A percentile compares a stretch with the other conserved stretches of the same genome.
phyloP scores from a whole-genome alignment of 495 filamentous ascomycete species.

The Paragyromitra xinjiangensis region DNA sequence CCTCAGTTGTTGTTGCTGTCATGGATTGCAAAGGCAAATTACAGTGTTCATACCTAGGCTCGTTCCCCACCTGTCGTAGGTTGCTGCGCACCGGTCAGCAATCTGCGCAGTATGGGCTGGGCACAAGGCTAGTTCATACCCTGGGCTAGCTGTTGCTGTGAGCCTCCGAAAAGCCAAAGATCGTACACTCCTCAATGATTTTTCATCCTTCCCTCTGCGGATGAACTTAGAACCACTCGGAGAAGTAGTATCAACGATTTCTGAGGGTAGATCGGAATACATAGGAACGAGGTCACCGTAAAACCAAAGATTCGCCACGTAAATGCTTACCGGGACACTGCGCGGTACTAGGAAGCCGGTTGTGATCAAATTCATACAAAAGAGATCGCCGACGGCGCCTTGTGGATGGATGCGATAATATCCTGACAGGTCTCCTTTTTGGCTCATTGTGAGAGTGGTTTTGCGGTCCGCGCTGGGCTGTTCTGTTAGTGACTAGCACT shows the following conservation, averaged over 20 bases:
- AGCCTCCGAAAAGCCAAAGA: slow-evolving; percentile 57
- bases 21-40: slow-evolving; percentile 65
- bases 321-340: slow-evolving; percentile 65
- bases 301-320: slow-evolving; percentile 67
- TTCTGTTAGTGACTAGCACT: slow-evolving; percentile 11
- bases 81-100: too few relatives aligned
- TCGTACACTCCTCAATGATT: slow-evolving; percentile 56
- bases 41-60: slow-evolving; percentile 55
- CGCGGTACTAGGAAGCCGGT: slow-evolving; percentile 59
- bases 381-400: slow-evolving; percentile 71
- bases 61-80: too few relatives aligned
- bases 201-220: slow-evolving; percentile 62
- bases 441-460: slow-evolving; percentile 68
- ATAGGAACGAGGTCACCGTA: slow-evolving; percentile 67
- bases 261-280: slow-evolving; percentile 60
- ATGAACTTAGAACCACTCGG: slow-evolving; percentile 62
- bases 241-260: slow-evolving; percentile 59
- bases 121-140: slow-evolving; percentile 56
- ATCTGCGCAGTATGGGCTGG: slow-evolving; percentile 45
- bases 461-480: slow-evolving; percentile 60
- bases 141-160: slow-evolving; percentile 63
- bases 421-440: slow-evolving; percentile 69
- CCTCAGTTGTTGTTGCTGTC: slow-evolving; percentile 62
- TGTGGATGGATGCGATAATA: slow-evolving; percentile 60
- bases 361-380: slow-evolving; percentile 59